Evolutionary conservation across 1,284 basidiomycete genomes (phyloP).

Genomic region (Leccinum fallax): DNA sequence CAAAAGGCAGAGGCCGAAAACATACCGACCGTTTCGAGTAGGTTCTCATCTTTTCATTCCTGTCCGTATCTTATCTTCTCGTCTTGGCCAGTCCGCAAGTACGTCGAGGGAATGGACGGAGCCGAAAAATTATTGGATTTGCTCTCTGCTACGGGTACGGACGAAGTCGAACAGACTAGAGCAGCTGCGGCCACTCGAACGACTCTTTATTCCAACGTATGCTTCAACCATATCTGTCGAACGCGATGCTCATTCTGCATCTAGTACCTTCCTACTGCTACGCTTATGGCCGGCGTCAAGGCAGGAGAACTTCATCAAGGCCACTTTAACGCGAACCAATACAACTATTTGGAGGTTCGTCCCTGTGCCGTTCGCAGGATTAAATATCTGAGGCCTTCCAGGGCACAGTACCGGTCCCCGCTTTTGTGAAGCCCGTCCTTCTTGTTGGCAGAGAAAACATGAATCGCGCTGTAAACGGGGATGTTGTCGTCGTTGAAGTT

Average conservation of each 20-base stretch:
- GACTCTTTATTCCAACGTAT: slow-evolving; percentile 78
- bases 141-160: slow-evolving; percentile 66
- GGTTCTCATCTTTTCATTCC: slow-evolving; percentile 2
- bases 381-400: slow-evolving; percentile 30
- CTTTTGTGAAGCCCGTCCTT: slow-evolving; percentile 79
- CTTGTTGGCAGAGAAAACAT: slow-evolving; percentile 90
- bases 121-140: slow-evolving; percentile 76
- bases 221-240: slow-evolving; percentile 13
- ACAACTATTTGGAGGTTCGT: slow-evolving; percentile 90
- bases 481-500: slow-evolving; percentile 90
- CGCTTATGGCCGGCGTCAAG: slow-evolving; percentile 84
- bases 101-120: slow-evolving; percentile 74
- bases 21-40: slow-evolving; percentile 68
- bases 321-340: slow-evolving; percentile 93
- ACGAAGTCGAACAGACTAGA: slow-evolving; percentile 62
- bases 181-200: slow-evolving; percentile 55
- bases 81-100: slow-evolving; percentile 62
- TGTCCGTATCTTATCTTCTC: slow-evolving; percentile 1
- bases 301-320: slow-evolving; percentile 87
- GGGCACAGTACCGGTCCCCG: slow-evolving; percentile 81
- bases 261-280: slow-evolving; percentile 83
- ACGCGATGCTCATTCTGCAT: not conserved
- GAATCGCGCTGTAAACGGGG: slow-evolving; percentile 95
- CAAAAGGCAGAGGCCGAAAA: slow-evolving; percentile 73
- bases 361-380: not conserved